Base-by-base conservation (phyloP, 208 protist genomes). In the Leishmania major region DNA sequence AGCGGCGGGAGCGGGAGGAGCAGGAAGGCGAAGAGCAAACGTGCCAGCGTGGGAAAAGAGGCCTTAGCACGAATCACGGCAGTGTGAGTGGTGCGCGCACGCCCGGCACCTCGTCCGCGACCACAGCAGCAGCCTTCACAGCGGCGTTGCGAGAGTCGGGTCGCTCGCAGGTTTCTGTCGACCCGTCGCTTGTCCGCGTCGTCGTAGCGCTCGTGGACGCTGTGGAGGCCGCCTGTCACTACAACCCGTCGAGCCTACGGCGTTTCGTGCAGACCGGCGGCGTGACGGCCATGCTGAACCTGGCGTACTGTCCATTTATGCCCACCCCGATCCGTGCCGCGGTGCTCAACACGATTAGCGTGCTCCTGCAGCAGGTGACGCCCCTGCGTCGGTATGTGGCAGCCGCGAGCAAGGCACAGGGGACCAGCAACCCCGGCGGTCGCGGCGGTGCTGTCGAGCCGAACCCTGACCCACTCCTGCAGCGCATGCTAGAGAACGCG, bases 211-310 rank as follows among this genome's bases (percentile, higher is more conserved):
- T 90, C 47, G 88, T 96, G 15, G 93, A 98, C 59, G 90, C 89
- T 25, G 87, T 96, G 35, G 95, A 96, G 87, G 93, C 93, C 37
- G 89, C 90, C 22, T 98, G 95, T 86, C 95, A 98, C 87, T 98
- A 98, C 90, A 93, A 93, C 84, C 89, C 93, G 35, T 75, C 87
- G 35, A 85, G 84, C n/a, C 85, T 96, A 25, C 90, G 86, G 0
- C 90, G 91, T 19, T 84, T 96, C 70, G 93, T 96, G 75, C 92
- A 96, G 86, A 88, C 88, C 11, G 92, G 93, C 40, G 90, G 92
- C 17, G 89, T 96, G 13, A 87, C 86, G 40, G 92, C 93, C 2
- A 77, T 96, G 59, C 87, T 98, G 22, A 88, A 96, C 71, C 76
- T 96, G 22, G 88, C 88, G 47, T 93, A 95, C 80, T 92, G 81